Percentiles rank a stretch among this genome's conserved stretches.
phyloP scores from a whole-genome alignment of 306 rosid genomes.

The Clitoria ternatea region DNA sequence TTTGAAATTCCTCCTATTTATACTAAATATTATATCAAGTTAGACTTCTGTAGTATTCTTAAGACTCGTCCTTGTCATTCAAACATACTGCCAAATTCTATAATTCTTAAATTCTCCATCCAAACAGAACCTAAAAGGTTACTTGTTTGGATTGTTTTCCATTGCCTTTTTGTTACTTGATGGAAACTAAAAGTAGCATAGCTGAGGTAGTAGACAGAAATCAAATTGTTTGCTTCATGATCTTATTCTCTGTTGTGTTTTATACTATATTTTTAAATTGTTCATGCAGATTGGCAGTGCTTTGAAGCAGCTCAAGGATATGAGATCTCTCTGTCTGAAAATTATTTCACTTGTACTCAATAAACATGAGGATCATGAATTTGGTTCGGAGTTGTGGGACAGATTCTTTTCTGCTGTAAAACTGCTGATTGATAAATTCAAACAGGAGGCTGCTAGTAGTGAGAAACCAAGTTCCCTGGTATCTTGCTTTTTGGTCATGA shows the following conservation, averaged over 20 bases:
- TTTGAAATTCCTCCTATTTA: too few species aligned
- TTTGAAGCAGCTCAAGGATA: conserved; percentile 72
- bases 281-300: conserved; percentile 46
- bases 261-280: conserved; percentile 9
- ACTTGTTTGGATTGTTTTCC: neutral
- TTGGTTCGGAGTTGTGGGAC: conserved; percentile 71
- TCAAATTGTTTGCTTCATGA: neutral
- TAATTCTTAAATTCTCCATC: too few species aligned
- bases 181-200: neutral
- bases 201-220: neutral
- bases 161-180: neutral
- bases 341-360: conserved; percentile 58
- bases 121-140: neutral
- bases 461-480: conserved; percentile 92
- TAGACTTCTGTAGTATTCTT: too few species aligned
- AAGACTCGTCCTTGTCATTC: too few species aligned
- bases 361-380: conserved; percentile 70
- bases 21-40: too few species aligned
- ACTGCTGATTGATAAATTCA: conserved; percentile 61
- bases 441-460: conserved; percentile 82
- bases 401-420: conserved; percentile 70
- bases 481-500: conserved; percentile 88
- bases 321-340: conserved; percentile 85
- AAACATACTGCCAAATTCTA: too few species aligned
- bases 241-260: conserved; percentile 9